These are phyloP conservation scores for Zychaea mexicana DNA, from an alignment of 371 early-diverging fungal species.

Conservation along the genomic window DNA sequence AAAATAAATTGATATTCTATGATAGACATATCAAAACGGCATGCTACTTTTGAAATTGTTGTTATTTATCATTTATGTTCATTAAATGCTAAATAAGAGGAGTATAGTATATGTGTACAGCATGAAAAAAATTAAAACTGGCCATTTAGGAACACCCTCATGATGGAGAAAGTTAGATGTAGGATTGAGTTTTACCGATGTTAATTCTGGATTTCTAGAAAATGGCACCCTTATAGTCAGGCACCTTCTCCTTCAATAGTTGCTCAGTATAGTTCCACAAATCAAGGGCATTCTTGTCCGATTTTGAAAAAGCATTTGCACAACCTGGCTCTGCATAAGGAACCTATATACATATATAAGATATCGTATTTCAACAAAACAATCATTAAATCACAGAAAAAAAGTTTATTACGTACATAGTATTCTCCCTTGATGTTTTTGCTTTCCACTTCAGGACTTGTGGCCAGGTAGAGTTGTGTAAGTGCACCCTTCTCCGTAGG, in stretches of 20 bases:
- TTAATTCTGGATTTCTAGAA: not conserved
- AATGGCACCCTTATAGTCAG: constrained; percentile 27
- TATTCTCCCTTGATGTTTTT: constrained; percentile 54
- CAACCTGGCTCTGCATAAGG: constrained; percentile 13
- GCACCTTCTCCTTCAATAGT: constrained; percentile 38
- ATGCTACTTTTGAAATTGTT: too few species aligned
- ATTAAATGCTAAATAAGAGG: too few species aligned
- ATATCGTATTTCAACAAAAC: not conserved
- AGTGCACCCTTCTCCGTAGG: constrained; percentile 58
- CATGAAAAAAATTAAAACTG: too few species aligned
- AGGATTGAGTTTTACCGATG: too few species aligned
- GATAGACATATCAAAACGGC: too few species aligned
- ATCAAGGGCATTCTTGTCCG: constrained; percentile 20
- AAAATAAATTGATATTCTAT: too few species aligned
- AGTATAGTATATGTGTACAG: too few species aligned
- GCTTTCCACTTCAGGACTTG: constrained; percentile 63
- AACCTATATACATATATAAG: constrained; percentile 12
- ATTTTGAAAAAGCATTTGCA: constrained; percentile 16
- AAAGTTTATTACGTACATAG: constrained; percentile 31
- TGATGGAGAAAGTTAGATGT: too few species aligned
- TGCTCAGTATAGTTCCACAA: constrained; percentile 44
- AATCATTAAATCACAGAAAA: not conserved
- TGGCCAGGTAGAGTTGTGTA: constrained; percentile 65
- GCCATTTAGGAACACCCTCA: too few species aligned
- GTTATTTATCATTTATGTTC: too few species aligned